Evolutionary conservation across 192 early-diverging fungal genomes (phyloP).

Genomic region (Spizellomyces punctatus): DNA sequence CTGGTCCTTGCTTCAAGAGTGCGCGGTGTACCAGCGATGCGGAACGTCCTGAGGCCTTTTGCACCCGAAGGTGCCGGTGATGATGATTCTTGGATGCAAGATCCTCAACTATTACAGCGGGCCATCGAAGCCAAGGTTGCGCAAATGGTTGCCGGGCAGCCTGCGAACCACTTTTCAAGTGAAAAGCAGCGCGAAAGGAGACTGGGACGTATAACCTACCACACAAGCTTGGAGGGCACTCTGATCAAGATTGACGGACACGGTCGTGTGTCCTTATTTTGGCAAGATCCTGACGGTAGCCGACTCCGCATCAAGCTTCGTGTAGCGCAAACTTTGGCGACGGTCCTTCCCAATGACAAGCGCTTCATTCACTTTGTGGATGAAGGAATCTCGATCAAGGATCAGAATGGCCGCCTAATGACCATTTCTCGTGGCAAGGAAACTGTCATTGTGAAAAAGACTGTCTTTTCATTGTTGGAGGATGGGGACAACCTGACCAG

Average conservation of each 20-base stretch:
- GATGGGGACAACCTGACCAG: not conserved
- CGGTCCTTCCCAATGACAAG: not conserved
- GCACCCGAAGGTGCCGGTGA: not conserved
- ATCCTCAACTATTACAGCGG: not conserved
- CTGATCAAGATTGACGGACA: not conserved
- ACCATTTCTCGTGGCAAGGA: not conserved
- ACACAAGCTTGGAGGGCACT: not conserved
- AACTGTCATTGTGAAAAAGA: not conserved
- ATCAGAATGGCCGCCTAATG: not conserved
- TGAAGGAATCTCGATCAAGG: not conserved
- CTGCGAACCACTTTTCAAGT: not conserved
- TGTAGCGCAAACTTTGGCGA: constrained; percentile 2
- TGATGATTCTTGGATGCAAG: constrained; percentile 12
- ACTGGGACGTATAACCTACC: not conserved
- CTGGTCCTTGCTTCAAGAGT: not conserved
- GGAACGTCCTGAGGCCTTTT: constrained; percentile 2
- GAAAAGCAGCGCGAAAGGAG: constrained; percentile 1
- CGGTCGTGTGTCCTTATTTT: not conserved
- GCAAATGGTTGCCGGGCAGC: not conserved
- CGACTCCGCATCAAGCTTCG: not conserved
- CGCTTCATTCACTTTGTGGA: not conserved
- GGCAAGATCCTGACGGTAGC: not conserved
- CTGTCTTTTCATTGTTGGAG: not conserved
- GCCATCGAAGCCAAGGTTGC: constrained; percentile 2
- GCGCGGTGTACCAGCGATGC: not conserved